phyloP scores from a whole-genome alignment of 768 basidiomycete species.

The Suillus lakei region DNA sequence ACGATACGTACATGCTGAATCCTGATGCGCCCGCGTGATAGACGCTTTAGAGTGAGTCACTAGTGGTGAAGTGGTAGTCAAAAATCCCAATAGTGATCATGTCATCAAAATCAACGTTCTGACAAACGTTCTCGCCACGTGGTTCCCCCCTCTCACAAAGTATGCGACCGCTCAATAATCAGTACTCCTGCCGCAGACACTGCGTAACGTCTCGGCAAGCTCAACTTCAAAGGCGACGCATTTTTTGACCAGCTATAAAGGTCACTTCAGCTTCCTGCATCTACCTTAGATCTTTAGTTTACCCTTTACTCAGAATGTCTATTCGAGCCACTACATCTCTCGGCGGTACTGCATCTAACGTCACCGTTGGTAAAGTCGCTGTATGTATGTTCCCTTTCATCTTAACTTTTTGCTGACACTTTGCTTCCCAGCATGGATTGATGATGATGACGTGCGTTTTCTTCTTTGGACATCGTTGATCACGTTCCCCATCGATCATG shows the following conservation, averaged over 20 bases:
- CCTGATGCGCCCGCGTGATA: too few species aligned
- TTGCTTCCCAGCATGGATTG: conserved; percentile 42
- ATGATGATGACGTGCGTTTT: conserved; percentile 57
- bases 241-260: neutral
- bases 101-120: neutral
- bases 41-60: too few species aligned
- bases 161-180: neutral
- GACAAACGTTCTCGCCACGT: neutral
- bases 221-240: neutral
- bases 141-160: neutral
- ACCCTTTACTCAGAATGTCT: conserved; percentile 26
- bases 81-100: too few species aligned
- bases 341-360: conserved; percentile 21
- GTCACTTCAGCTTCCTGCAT: neutral
- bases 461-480: neutral
- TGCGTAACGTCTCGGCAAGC: neutral
- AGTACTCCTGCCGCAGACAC: neutral
- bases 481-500: neutral
- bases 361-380: conserved; percentile 3
- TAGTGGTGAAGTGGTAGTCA: too few species aligned
- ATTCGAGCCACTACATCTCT: conserved; percentile 34
- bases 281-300: neutral
- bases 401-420: too few species aligned
- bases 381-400: neutral
- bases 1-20: too few species aligned